Evolutionary conservation across 1,284 basidiomycete species (phyloP).

Genomic region (Thecaphora thlaspeos): DNA sequence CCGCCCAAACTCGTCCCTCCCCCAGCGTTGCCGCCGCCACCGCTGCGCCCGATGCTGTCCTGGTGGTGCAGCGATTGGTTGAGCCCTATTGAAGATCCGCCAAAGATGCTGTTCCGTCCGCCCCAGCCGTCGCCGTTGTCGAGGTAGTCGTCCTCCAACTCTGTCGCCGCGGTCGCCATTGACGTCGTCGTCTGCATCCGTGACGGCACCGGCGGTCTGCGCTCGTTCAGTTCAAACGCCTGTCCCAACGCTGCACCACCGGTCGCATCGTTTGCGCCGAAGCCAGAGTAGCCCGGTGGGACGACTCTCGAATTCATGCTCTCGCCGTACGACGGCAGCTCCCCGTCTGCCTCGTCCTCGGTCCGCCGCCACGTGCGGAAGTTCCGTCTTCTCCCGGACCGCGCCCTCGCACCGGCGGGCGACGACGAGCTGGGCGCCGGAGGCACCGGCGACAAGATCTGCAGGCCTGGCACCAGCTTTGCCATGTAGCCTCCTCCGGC

Average conservation of each 20-base stretch:
- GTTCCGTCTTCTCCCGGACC: conserved; percentile 11
- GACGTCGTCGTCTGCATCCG: conserved; percentile 1
- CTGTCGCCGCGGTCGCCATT: background rate
- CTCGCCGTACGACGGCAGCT: conserved; percentile 5
- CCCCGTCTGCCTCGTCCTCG: conserved; percentile 4
- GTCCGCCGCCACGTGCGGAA: conserved; percentile 8
- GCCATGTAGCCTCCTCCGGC: conserved; percentile 27
- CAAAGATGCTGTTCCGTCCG: background rate
- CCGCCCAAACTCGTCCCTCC: too few species aligned
- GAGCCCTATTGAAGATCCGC: background rate
- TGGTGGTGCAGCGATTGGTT: too few species aligned
- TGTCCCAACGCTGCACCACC: too few species aligned
- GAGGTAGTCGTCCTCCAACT: background rate
- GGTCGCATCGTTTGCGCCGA: too few species aligned
- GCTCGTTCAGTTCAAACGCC: too few species aligned
- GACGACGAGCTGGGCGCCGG: conserved; percentile 6
- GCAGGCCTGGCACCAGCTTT: conserved; percentile 21
- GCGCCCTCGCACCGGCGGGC: too few species aligned
- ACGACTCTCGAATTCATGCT: conserved; percentile 1
- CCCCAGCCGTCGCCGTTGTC: conserved; percentile 1
- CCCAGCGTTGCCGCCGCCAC: too few species aligned
- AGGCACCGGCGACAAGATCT: conserved; percentile 14
- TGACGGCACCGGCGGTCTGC: background rate
- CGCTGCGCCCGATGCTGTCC: too few species aligned
- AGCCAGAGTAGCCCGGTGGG: background rate